These are phyloP conservation scores for Ceratobasidium sp. DNA, from an alignment of 1,284 basidiomycete species.

Conservation along the genomic window DNA sequence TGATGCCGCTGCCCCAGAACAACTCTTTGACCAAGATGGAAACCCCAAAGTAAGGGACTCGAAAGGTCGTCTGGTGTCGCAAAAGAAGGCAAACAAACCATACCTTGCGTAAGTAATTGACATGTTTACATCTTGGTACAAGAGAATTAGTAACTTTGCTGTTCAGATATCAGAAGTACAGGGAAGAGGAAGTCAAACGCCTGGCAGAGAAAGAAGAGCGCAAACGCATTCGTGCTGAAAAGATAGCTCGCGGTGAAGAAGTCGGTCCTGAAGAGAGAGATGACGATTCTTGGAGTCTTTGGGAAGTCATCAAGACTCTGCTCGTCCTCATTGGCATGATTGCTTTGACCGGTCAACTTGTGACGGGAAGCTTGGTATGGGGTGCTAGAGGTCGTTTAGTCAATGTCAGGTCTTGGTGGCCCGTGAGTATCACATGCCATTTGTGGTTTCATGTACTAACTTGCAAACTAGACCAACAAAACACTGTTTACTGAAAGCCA, in stretches of 20 bases:
- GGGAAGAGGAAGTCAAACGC: slow-evolving; percentile 68
- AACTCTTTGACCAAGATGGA: slow-evolving; percentile 42
- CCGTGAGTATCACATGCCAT: slow-evolving; percentile 61
- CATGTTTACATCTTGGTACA: background rate
- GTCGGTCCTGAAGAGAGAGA: slow-evolving; percentile 78
- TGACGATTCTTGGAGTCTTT: slow-evolving; percentile 64
- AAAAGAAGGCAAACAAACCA: slow-evolving; percentile 82
- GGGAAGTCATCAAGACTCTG: slow-evolving; percentile 75
- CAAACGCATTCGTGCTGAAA: slow-evolving; percentile 76
- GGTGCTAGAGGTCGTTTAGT: slow-evolving; percentile 75
- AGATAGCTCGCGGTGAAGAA: slow-evolving; percentile 76
- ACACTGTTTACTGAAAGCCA: slow-evolving; percentile 78
- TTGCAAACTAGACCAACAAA: slow-evolving; percentile 64
- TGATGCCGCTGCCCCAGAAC: slow-evolving; percentile 28
- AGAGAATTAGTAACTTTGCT: slow-evolving; percentile 47
- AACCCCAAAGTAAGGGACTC: slow-evolving; percentile 50
- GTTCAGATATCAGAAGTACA: slow-evolving; percentile 75
- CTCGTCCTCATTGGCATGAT: slow-evolving; percentile 67
- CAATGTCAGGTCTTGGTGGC: slow-evolving; percentile 69
- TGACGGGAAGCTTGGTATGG: slow-evolving; percentile 84
- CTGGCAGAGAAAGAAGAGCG: slow-evolving; percentile 76
- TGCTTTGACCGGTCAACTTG: slow-evolving; percentile 77
- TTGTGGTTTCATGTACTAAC: slow-evolving; percentile 50
- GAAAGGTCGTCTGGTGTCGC: slow-evolving; percentile 72
- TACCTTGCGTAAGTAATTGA: slow-evolving; percentile 75